A percentile compares a stretch with the other conserved stretches of the same genome.
phyloP scores from a whole-genome alignment of 345 rosid species.

The Geranium brycei region DNA sequence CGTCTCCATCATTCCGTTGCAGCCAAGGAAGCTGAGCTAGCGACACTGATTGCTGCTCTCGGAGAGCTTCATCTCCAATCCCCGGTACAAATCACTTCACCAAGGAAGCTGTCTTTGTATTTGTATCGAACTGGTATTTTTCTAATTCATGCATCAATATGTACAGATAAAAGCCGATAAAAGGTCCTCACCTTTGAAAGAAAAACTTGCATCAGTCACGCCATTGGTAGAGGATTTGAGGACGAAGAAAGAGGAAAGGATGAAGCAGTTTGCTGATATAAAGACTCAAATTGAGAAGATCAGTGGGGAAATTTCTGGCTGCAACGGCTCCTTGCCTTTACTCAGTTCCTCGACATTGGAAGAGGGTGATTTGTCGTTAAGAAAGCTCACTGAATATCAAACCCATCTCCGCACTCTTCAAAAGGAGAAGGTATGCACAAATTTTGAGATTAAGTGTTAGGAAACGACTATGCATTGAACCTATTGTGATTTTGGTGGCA shows the following conservation, averaged over 20 bases:
- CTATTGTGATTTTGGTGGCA: too few species aligned
- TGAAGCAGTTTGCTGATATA: conserved; percentile 62
- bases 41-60: conserved; percentile 77
- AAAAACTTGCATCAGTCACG: conserved; percentile 59
- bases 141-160: background rate
- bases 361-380: conserved; percentile 69
- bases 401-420: conserved; percentile 68
- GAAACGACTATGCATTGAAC: too few species aligned
- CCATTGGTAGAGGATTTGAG: conserved; percentile 73
- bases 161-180: conserved; percentile 47
- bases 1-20: conserved; percentile 88
- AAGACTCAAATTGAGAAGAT: conserved; percentile 72
- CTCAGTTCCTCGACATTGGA: conserved; percentile 33
- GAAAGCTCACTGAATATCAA: conserved; percentile 78
- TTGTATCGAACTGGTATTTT: background rate
- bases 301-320: conserved; percentile 68
- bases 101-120: background rate
- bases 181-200: conserved; percentile 48
- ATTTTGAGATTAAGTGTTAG: background rate
- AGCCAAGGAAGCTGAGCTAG: conserved; percentile 86
- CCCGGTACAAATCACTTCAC: conserved; percentile 25
- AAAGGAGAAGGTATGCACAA: conserved; percentile 60
- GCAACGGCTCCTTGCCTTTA: conserved; percentile 17
- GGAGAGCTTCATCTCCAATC: conserved; percentile 64
- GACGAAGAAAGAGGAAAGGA: conserved; percentile 63